Evolutionary conservation across 768 basidiomycete genomes (phyloP).

Genomic region (Holtermannia corniformis): DNA sequence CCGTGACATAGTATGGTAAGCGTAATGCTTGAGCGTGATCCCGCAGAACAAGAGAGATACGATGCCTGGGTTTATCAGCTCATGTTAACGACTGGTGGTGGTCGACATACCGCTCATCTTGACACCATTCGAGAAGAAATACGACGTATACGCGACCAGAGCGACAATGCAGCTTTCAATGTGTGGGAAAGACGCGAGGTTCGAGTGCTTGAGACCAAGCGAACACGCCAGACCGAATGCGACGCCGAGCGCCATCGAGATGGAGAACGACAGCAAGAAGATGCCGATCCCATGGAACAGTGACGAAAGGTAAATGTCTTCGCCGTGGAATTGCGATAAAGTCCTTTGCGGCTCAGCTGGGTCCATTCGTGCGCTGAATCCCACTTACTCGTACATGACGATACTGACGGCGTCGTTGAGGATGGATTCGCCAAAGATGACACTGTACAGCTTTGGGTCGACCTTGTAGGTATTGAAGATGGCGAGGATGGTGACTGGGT

Average conservation of each 20-base stretch:
- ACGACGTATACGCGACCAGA: conserved; percentile 88
- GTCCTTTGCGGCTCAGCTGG: conserved; percentile 51
- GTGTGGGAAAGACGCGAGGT: conserved; percentile 63
- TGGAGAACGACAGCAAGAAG: conserved; percentile 88
- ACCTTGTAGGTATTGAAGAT: conserved; percentile 99
- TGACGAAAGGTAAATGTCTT: conserved; percentile 68
- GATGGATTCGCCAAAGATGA: conserved; percentile 95
- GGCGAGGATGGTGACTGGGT: conserved; percentile 93
- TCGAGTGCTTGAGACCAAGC: conserved; percentile 87
- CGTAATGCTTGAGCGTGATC: conserved; percentile 97
- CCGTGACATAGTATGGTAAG: conserved; percentile 98
- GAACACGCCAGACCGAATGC: conserved; percentile 83
- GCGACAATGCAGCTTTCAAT: conserved; percentile 97
- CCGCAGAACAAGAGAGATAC: conserved; percentile 97
- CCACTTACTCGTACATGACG: conserved; percentile 97
- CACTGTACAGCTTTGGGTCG: conserved; percentile 90
- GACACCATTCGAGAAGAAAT: conserved; percentile 96
- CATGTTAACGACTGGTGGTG: not conserved
- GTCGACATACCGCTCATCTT: conserved; percentile 53
- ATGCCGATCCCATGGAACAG: conserved; percentile 96
- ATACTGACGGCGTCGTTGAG: conserved; percentile 99
- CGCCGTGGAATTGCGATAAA: conserved; percentile 81
- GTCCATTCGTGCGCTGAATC: not conserved
- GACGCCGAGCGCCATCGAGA: conserved; percentile 90
- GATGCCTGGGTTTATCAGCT: conserved; percentile 55